Conservation (phyloP, 108 stramenopile species). For the Nannochloropsis salina region DNA sequence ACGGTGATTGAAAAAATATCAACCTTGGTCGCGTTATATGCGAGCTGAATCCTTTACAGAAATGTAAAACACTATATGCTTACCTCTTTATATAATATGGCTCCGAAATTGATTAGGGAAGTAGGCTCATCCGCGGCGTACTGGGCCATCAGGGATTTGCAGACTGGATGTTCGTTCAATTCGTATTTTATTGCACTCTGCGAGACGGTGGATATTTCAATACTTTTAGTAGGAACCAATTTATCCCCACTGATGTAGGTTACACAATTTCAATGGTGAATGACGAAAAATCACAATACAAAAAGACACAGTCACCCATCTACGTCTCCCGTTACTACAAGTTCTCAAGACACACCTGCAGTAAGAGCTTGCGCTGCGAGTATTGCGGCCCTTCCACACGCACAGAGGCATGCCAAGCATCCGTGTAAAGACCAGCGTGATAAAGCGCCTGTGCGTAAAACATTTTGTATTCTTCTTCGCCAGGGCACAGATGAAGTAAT, state of each 20-base stretch:
- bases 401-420: conserved; percentile 48
- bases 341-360: conserved; percentile 54
- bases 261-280: too few relatives aligned
- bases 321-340: too few relatives aligned
- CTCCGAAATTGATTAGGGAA: conserved; percentile 62
- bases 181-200: conserved; percentile 59
- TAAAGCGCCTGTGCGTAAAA: conserved; percentile 73
- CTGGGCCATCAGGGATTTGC: conserved; percentile 58
- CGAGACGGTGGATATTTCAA: too few relatives aligned
- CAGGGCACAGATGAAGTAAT: conserved; percentile 63
- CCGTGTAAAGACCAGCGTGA: conserved; percentile 56
- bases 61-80: not conserved
- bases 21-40: too few relatives aligned
- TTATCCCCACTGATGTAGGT: too few relatives aligned
- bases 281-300: too few relatives aligned
- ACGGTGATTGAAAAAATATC: too few relatives aligned
- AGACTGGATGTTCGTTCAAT: conserved; percentile 63
- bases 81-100: conserved; percentile 65
- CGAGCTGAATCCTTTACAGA: too few relatives aligned
- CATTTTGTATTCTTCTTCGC: conserved; percentile 69
- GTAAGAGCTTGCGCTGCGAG: conserved; percentile 59
- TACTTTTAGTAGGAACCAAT: too few relatives aligned
- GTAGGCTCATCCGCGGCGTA: conserved; percentile 69
- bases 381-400: conserved; percentile 55
- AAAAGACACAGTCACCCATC: too few relatives aligned